Evolutionary conservation across 2,329 filamentous ascomycete species (phyloP).

Genomic region (Calonectria hawksworthii): DNA sequence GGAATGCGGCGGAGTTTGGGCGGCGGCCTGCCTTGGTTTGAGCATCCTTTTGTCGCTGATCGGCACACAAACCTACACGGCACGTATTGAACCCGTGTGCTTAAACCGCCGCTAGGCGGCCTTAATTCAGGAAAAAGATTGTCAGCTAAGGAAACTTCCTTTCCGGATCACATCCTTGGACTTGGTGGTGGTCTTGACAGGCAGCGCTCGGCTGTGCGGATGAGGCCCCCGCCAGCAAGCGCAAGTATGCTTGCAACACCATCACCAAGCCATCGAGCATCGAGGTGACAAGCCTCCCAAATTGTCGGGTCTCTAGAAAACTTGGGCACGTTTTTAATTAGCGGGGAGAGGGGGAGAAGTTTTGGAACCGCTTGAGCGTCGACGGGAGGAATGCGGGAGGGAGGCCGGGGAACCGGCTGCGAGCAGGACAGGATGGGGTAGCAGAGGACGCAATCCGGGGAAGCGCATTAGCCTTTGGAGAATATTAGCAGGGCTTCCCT

Average conservation of each 20-base stretch:
- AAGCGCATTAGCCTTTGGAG: slow-evolving; percentile 2
- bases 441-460: background rate
- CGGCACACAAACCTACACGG: background rate
- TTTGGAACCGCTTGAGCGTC: background rate
- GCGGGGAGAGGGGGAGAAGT: background rate
- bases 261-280: background rate
- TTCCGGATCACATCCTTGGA: background rate
- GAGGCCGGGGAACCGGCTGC: background rate
- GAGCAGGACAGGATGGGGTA: background rate
- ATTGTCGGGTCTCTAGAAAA: background rate
- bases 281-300: background rate
- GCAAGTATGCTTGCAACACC: background rate
- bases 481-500: background rate
- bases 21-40: background rate
- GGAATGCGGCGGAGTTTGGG: background rate
- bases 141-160: background rate
- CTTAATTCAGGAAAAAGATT: background rate
- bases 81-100: background rate
- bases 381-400: background rate
- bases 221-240: background rate
- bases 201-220: background rate
- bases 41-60: background rate
- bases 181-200: background rate
- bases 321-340: background rate
- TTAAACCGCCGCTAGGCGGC: background rate